Evolutionary conservation across 2,329 filamentous ascomycete genomes (phyloP).

Genomic region (Clonostachys solani): DNA sequence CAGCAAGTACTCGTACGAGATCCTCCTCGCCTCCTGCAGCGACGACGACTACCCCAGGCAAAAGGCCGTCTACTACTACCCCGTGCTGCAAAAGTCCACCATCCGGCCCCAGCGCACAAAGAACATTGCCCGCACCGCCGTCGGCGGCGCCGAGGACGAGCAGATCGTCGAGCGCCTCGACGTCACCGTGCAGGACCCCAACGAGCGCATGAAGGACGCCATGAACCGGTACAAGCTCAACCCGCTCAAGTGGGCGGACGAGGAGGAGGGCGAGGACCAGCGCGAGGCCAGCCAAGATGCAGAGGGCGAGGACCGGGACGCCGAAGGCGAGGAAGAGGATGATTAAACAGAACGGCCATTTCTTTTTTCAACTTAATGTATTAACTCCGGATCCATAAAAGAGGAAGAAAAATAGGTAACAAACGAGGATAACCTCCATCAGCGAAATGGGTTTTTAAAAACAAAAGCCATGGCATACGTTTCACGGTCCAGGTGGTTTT

Average conservation of each 20-base stretch:
- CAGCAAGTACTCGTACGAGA: constrained; percentile 60
- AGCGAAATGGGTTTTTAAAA: too few relatives aligned
- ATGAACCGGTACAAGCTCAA: constrained; percentile 48
- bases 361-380: too few relatives aligned
- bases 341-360: neutral
- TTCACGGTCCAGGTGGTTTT: too few relatives aligned
- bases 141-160: constrained; percentile 42
- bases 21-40: constrained; percentile 55
- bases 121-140: constrained; percentile 51
- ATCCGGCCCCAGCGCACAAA: constrained; percentile 60
- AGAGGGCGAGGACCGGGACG: constrained; percentile 20
- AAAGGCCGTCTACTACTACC: constrained; percentile 64
- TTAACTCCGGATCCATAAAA: too few relatives aligned
- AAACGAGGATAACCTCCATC: too few relatives aligned
- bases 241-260: constrained; percentile 43
- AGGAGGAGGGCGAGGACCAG: constrained; percentile 25
- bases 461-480: too few relatives aligned
- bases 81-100: constrained; percentile 59
- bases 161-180: constrained; percentile 52
- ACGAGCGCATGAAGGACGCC: constrained; percentile 44
- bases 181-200: constrained; percentile 49
- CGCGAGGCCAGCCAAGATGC: constrained; percentile 18
- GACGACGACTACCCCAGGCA: constrained; percentile 43
- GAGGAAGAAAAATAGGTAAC: too few relatives aligned
- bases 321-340: constrained; percentile 14